Evolutionary conservation across 768 basidiomycete genomes (phyloP).

Genomic region (Cystobasidium tubakii): DNA sequence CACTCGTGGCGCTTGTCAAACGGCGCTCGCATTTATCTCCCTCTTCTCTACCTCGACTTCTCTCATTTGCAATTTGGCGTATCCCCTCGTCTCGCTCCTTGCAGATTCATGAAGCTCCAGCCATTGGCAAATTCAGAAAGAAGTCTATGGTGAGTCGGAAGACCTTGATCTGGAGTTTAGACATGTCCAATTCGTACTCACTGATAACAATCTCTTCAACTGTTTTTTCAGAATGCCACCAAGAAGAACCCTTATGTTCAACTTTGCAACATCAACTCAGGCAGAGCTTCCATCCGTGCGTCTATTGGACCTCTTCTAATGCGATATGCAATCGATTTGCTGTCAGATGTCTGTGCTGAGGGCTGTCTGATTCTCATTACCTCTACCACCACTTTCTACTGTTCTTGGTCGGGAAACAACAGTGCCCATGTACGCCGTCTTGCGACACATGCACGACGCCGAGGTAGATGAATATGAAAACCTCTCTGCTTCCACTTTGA

Average conservation of each 20-base stretch:
- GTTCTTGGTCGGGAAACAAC: neutral
- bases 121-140: neutral
- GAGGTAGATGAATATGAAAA: slow-evolving; percentile 11
- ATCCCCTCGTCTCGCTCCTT: neutral
- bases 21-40: too few relatives aligned
- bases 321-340: too few relatives aligned
- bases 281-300: neutral
- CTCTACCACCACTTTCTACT: too few relatives aligned
- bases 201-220: too few relatives aligned
- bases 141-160: neutral
- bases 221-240: neutral
- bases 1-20: too few relatives aligned
- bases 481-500: neutral
- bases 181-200: too few relatives aligned
- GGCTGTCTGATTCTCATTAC: too few relatives aligned
- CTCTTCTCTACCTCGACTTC: too few relatives aligned
- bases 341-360: too few relatives aligned
- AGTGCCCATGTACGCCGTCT: neutral
- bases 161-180: too few relatives aligned
- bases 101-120: neutral
- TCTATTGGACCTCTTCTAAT: too few relatives aligned
- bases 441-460: neutral
- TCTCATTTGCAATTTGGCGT: too few relatives aligned
- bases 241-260: neutral
- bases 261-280: neutral